Evolutionary conservation across 148 eudicot species (phyloP).

Genomic region (Gaultheria prostrata): DNA sequence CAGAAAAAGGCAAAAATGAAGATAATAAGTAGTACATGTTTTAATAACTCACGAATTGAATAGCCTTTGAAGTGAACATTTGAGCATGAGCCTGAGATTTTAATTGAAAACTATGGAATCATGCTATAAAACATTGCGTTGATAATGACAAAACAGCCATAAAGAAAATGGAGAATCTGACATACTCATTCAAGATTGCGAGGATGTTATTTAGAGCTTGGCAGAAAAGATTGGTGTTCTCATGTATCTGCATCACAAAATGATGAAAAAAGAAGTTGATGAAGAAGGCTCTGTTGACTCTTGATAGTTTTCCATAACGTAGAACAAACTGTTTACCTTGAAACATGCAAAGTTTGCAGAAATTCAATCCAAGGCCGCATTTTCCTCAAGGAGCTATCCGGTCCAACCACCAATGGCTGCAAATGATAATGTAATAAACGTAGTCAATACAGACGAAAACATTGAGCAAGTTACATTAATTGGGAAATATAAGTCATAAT

Average conservation of each 20-base stretch:
- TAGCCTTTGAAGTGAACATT: not conserved
- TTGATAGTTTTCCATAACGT: not conserved
- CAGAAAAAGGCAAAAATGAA: not conserved
- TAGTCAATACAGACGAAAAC: not conserved
- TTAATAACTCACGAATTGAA: not conserved
- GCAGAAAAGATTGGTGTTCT: constrained; percentile 66
- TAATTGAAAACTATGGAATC: not conserved
- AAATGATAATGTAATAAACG: constrained; percentile 19
- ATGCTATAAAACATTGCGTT: not conserved
- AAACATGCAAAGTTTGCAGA: constrained; percentile 65
- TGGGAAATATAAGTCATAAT: not conserved
- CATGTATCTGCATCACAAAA: constrained; percentile 45
- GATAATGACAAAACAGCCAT: not conserved
- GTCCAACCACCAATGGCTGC: constrained; percentile 85
- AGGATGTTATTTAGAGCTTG: constrained; percentile 67
- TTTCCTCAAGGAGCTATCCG: constrained; percentile 90
- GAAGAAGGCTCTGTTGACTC: not conserved
- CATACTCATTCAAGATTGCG: constrained; percentile 76
- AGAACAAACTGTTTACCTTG: constrained; percentile 45
- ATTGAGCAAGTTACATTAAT: not conserved
- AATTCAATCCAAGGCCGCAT: constrained; percentile 69
- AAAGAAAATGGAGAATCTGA: constrained; percentile 12
- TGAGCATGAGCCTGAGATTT: not conserved
- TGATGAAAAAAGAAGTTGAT: not conserved
- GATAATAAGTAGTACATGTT: not conserved